These are phyloP conservation scores for Seminavis robusta DNA, from an alignment of 108 stramenopile species.

Conservation along the genomic window DNA sequence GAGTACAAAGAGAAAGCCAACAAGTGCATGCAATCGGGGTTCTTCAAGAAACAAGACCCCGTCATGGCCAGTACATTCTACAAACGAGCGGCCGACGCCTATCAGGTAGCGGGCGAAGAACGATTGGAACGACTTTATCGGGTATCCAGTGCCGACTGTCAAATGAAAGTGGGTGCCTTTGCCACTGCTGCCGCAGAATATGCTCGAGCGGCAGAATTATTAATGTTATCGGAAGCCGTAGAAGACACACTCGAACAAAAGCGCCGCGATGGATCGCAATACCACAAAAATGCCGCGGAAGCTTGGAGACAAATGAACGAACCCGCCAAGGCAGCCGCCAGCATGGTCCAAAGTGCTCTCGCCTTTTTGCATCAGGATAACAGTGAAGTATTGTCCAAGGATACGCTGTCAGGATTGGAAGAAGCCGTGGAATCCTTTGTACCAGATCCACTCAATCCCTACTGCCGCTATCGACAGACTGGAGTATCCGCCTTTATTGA, in stretches of 20 bases:
- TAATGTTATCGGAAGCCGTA: constrained; percentile 28
- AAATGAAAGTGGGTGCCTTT: constrained; percentile 57
- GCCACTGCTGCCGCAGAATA: constrained; percentile 78
- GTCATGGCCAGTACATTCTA: constrained; percentile 70
- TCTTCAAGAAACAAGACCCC: constrained; percentile 74
- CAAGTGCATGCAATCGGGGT: constrained; percentile 67
- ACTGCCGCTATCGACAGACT: constrained; percentile 71
- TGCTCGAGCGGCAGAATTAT: constrained; percentile 68
- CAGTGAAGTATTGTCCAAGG: constrained; percentile 21
- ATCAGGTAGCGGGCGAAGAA: constrained; percentile 62
- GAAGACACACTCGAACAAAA: constrained; percentile 34
- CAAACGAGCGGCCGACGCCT: constrained; percentile 86
- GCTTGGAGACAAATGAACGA: constrained; percentile 69
- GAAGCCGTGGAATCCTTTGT: constrained; percentile 74
- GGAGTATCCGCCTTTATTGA: constrained; percentile 59
- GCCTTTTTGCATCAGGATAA: constrained; percentile 49
- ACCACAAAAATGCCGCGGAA: constrained; percentile 58
- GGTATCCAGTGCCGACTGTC: constrained; percentile 68
- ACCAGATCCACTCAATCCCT: constrained; percentile 75
- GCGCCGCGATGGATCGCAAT: constrained; percentile 53
- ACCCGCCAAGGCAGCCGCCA: constrained; percentile 53
- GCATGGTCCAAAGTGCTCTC: constrained; percentile 53
- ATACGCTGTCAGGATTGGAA: constrained; percentile 61
- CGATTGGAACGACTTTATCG: constrained; percentile 70
- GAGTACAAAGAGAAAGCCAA: constrained; percentile 72